These are phyloP conservation scores for Harringtonia lauricola DNA, from an alignment of 2,329 filamentous ascomycete species.

Conservation along the genomic window DNA sequence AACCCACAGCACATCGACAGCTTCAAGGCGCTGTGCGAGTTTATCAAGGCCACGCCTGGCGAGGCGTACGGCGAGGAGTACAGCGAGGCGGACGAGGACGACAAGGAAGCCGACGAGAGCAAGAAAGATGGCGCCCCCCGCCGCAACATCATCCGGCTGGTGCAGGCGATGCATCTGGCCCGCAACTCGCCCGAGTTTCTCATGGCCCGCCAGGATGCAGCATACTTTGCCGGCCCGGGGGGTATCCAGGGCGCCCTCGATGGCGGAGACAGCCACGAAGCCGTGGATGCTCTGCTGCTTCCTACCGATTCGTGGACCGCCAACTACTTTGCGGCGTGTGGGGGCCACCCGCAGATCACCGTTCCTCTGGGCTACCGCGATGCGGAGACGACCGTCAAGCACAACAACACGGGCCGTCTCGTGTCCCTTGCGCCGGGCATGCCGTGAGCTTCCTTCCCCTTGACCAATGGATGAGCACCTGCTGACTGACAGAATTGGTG, in stretches of 20 bases:
- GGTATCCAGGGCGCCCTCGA: conserved; percentile 41
- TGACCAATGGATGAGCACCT: not conserved
- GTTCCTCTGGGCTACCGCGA: conserved; percentile 53
- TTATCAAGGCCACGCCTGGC: conserved; percentile 37
- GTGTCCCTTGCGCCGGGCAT: conserved; percentile 38
- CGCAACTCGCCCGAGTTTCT: conserved; percentile 23
- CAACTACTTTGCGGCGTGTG: conserved; percentile 42
- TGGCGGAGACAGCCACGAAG: conserved; percentile 30
- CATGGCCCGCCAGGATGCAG: not conserved
- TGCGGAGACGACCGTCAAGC: conserved; percentile 30
- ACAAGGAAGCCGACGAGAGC: conserved; percentile 16
- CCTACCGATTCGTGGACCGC: conserved; percentile 41
- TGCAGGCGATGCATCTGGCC: not conserved
- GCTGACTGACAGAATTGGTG: conserved; percentile 33
- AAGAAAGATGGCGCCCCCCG: conserved; percentile 25
- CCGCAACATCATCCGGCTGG: conserved; percentile 7
- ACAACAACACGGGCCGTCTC: conserved; percentile 33
- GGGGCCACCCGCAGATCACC: conserved; percentile 50
- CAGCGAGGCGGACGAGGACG: conserved; percentile 48
- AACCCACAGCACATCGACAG: conserved; percentile 46
- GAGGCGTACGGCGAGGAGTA: conserved; percentile 53
- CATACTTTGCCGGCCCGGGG: conserved; percentile 37
- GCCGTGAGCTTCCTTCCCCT: conserved; percentile 7
- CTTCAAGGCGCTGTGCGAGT: conserved; percentile 39
- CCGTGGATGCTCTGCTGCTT: conserved; percentile 49